Conservation (phyloP, 371 early-diverging fungal species). For the Syncephalastrum contaminatum region DNA sequence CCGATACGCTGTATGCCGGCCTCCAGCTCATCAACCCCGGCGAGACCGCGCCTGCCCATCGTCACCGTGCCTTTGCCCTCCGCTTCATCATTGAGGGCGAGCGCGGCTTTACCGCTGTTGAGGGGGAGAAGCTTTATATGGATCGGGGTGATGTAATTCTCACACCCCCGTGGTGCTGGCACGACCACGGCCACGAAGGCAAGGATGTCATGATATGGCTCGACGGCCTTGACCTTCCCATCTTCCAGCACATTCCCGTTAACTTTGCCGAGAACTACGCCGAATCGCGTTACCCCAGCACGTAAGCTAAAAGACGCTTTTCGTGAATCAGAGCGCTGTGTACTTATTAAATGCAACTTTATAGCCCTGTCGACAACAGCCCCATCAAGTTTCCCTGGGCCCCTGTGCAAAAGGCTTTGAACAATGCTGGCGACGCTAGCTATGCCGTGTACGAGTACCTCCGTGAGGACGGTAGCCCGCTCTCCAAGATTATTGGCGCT, state of each 20-base stretch:
- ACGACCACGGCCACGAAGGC: conserved; percentile 28
- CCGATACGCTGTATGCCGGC: conserved; percentile 26
- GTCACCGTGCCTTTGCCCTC: conserved; percentile 27
- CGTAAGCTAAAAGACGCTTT: conserved; percentile 7
- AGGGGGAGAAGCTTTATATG: conserved; percentile 27
- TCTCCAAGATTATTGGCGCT: conserved; percentile 25
- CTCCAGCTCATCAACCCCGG: conserved; percentile 25
- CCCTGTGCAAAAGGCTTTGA: conserved; percentile 18
- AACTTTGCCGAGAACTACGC: conserved; percentile 24
- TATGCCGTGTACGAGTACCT: conserved; percentile 16
- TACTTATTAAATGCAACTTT: background rate
- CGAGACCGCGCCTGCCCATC: conserved; percentile 24
- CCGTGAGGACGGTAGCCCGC: conserved; percentile 13
- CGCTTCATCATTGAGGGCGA: conserved; percentile 27
- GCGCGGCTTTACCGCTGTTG: conserved; percentile 25
- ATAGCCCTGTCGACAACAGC: conserved; percentile 13
- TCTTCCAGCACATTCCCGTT: conserved; percentile 27
- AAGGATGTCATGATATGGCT: conserved; percentile 28
- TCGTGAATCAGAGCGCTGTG: too few relatives aligned
- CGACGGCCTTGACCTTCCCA: conserved; percentile 26
- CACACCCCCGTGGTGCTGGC: conserved; percentile 27
- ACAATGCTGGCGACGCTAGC: conserved; percentile 5
- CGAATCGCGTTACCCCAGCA: conserved; percentile 22
- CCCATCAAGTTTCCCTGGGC: conserved; percentile 21
- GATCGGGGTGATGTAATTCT: conserved; percentile 26